phyloP scores from a whole-genome alignment of 2,329 filamentous ascomycete genomes.

The Epichloe baconii region DNA sequence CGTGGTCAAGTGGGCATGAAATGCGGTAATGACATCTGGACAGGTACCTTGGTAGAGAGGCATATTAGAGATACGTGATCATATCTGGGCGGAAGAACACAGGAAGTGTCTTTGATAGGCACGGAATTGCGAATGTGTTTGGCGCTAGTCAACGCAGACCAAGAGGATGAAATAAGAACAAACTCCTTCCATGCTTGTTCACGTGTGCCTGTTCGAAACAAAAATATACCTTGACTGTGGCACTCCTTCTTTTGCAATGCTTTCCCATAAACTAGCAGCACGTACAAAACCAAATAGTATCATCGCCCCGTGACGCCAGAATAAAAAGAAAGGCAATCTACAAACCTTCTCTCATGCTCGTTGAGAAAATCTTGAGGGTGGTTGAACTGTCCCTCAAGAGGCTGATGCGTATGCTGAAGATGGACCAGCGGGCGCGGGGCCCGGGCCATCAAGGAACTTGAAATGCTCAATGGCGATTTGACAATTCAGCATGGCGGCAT shows the following conservation, averaged over 20 bases:
- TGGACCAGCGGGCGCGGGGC: constrained; percentile 12
- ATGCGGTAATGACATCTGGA: background rate
- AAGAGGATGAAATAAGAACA: background rate
- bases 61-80: background rate
- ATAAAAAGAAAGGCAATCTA: background rate
- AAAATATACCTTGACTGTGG: background rate
- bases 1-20: constrained; percentile 45
- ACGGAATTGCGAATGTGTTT: background rate
- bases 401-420: constrained; percentile 10
- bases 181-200: background rate
- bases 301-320: constrained; percentile 3
- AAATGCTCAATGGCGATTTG: constrained; percentile 78
- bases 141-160: background rate
- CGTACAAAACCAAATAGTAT: constrained; percentile 3
- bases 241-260: background rate
- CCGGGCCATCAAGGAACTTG: constrained; percentile 46
- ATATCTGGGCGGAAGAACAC: background rate
- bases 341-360: background rate
- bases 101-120: background rate
- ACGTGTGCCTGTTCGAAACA: background rate
- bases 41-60: background rate
- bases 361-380: background rate
- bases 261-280: background rate
- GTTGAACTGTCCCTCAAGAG: background rate
- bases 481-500: constrained; percentile 80